Base-by-base conservation (phyloP, 495 filamentous ascomycete species). In the Acidiella bohemica region DNA sequence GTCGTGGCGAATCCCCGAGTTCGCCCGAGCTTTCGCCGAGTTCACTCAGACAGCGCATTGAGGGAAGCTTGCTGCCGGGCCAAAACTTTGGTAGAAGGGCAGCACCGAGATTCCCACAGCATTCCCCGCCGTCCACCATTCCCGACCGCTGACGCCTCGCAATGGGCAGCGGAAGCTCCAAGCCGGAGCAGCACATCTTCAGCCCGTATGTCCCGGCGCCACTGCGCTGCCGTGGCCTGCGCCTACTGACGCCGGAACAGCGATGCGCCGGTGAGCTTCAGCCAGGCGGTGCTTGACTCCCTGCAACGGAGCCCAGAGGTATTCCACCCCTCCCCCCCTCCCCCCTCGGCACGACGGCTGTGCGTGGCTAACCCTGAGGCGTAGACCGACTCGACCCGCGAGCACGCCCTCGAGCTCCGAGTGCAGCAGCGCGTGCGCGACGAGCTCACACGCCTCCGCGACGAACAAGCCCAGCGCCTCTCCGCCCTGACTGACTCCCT, bases 241-340 rank as follows among this genome's bases (percentile, higher is more conserved):
- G 36, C 6, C 18, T 18, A 14, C 31, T 42, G 35, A 50, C 33
- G 16, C 9, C 36, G 32, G 36, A 34, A 40, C 58, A 95, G 88
- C 54, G 70, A 81, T 58, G 73, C 79, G 19, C 83, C 88, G 40
- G 70, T 93, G 53, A 77, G 81, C 50, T 85, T 95, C 64, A 94
- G 87, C 39, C 75, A 79, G 48, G 75, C 80, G 59, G 68, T 97
- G 54, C 69, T 92, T 41, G 73, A 90, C 31, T 72, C 76, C 42
- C 71, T 97, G 42, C 80, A 94, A 52, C 70, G 71, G 46, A 92
- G 76, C 66, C 71, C 75, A 44, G 85, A 96, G 76, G 90, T 94
- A 66, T 54, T 67, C 51, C 36, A 21, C 30, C 6, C 20, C n/a
- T n/a, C n/a, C n/a, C n/a, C n/a, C n/a, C n/a, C n/a, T n/a, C n/a